A percentile compares a stretch with the other conserved stretches of the same genome.
These are phyloP conservation scores for Acrocalymma vagum DNA, from an alignment of 2,329 filamentous ascomycete species.

Conservation along the genomic window DNA sequence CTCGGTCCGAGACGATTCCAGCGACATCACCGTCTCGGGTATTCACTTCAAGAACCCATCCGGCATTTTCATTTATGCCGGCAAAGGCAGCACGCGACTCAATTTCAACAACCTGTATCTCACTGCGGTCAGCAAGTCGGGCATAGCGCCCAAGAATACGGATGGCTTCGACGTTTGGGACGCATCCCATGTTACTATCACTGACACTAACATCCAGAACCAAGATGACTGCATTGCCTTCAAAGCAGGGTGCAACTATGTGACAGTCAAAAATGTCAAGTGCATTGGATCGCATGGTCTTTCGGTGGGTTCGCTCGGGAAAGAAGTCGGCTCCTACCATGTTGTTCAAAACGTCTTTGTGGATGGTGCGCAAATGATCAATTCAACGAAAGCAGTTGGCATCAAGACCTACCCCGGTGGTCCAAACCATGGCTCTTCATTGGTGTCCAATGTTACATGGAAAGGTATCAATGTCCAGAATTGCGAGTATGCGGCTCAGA, in stretches of 20 bases:
- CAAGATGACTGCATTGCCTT: conserved; percentile 50
- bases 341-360: conserved; percentile 55
- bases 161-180: conserved; percentile 56
- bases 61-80: conserved; percentile 55
- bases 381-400: conserved; percentile 55
- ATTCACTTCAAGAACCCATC: too few relatives aligned
- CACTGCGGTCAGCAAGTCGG: conserved; percentile 47
- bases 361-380: conserved; percentile 50
- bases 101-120: conserved; percentile 49
- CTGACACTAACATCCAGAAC: conserved; percentile 25
- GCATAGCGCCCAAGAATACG: conserved; percentile 28
- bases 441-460: too few relatives aligned
- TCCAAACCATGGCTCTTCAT: conserved; percentile 1
- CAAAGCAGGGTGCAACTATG: conserved; percentile 52
- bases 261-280: conserved; percentile 51
- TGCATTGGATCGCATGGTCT: conserved; percentile 61
- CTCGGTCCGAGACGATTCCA: too few relatives aligned
- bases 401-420: conserved; percentile 58
- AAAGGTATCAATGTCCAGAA: too few relatives aligned
- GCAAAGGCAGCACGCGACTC: conserved; percentile 46
- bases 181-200: conserved; percentile 48
- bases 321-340: conserved; percentile 42
- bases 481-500: too few relatives aligned
- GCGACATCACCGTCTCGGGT: too few relatives aligned
- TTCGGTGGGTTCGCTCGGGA: conserved; percentile 58